Evolutionary conservation across 163 green algal genomes (phyloP).

Genomic region (Scenedesmus sp.): DNA sequence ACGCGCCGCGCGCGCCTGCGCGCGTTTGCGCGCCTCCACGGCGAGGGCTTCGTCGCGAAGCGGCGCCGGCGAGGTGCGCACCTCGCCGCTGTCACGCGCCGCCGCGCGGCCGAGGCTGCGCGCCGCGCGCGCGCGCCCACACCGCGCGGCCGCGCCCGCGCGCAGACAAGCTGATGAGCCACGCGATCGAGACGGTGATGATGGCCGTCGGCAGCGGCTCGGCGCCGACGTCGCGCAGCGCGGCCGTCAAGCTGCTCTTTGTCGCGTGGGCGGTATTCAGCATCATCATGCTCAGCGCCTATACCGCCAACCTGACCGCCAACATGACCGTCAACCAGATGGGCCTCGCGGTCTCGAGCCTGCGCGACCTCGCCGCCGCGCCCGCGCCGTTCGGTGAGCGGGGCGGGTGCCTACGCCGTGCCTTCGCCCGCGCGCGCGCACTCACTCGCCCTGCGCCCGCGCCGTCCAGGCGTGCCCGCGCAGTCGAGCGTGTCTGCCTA

Average conservation of each 20-base stretch:
- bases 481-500: slow-evolving; percentile 26
- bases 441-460: no score
- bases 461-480: slow-evolving; percentile 7
- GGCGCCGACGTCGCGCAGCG: slow-evolving; percentile 9
- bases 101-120: no score
- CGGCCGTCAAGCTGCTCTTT: slow-evolving; percentile 29
- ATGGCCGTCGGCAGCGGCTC: slow-evolving; percentile 20
- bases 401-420: no score
- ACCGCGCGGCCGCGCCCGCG: not conserved
- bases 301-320: slow-evolving; percentile 36
- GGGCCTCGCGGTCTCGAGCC: not conserved
- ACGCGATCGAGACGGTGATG: slow-evolving; percentile 30
- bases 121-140: no score
- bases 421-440: no score
- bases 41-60: not conserved
- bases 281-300: slow-evolving; percentile 44
- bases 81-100: no score
- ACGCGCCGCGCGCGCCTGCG: slow-evolving; percentile 10
- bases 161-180: slow-evolving; percentile 9
- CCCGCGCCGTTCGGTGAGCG: no score
- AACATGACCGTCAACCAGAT: slow-evolving; percentile 39
- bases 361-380: slow-evolving; percentile 5
- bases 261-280: slow-evolving; percentile 37
- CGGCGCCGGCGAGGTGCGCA: slow-evolving; percentile 9
- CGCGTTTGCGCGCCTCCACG: slow-evolving; percentile 21